Evolutionary conservation across 495 filamentous ascomycete species (phyloP), one percentile per base, ranked within the genome.

Genomic region (Tricharina praecox): DNA sequence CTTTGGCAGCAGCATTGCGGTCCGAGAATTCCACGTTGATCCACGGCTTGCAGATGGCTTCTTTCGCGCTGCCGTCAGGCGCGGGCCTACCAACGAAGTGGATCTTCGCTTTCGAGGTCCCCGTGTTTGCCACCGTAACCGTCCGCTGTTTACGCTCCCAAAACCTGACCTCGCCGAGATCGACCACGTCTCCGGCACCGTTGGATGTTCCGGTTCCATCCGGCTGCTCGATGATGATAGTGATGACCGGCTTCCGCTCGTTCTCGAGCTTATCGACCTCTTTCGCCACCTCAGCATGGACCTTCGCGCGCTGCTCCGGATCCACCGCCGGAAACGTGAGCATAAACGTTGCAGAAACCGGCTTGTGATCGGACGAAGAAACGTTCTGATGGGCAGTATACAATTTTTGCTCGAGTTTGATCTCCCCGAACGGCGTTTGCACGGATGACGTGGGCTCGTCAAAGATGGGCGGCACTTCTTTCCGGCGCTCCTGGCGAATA

Each of bases 341-440:
- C 0, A 72, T 78, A 53, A 95, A 96, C 1, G 82, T 64, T 7
- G 83, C 82, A 50, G 75, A 73, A 8, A 96, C 59, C 0, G 92
- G 92, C 62, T 99, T 99, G 61, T 99, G 92, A 61, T 99, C 92
- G 3, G 88, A 95, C 1, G 92, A 92, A 10, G 81, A 69, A 11
- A 96, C 75, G 20, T 81, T 74, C 61, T 94, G 87, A 57, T 94
- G 83, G 2, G 88, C 85, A 2, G 77, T 75, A 62, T 99, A 99
- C 46, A 69, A 58, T 28, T 50, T 18, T 23, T 56, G 53, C 19
- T 49, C 48, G 18, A 61, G 23, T 11, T 16, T 54, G 15, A 59
- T 50, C 51, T 59, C 51, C 25, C 56, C 56, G 18, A 52, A 59
- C 7, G 24, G 33, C n/a, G 49, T 50, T 24, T 43, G 47, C 23